A percentile compares a stretch with the other conserved stretches of the same genome.
These are phyloP conservation scores for Fusarium multiceps DNA, from an alignment of 2,329 filamentous ascomycete species.

Conservation along the genomic window DNA sequence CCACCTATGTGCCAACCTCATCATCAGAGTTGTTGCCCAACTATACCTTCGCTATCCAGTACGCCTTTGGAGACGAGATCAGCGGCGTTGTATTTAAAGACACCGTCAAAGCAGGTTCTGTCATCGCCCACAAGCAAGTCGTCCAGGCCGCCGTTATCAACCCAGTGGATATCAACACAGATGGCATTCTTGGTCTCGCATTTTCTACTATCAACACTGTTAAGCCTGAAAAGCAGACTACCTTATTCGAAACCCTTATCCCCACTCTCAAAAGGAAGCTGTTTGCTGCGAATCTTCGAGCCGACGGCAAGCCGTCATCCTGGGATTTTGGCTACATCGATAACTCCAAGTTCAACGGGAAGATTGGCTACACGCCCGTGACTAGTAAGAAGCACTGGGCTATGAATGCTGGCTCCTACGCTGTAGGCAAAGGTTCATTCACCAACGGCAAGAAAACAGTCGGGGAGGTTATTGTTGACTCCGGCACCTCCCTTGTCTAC, in stretches of 20 bases:
- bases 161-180: accelerated
- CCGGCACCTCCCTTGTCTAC: not conserved
- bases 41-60: not conserved
- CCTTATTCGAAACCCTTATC: not conserved
- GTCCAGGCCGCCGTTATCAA: not conserved
- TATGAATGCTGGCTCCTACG: not conserved
- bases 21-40: not conserved
- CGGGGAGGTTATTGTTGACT: not conserved
- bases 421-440: not conserved
- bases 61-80: not conserved
- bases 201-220: not conserved
- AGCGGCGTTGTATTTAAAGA: not conserved
- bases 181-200: not conserved
- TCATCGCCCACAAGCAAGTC: not conserved
- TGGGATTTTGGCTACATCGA: conserved; percentile 6
- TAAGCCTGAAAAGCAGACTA: not conserved
- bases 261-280: not conserved
- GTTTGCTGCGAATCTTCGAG: not conserved
- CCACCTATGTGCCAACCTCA: not conserved
- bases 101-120: not conserved
- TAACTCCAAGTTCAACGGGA: not conserved
- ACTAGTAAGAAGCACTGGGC: not conserved
- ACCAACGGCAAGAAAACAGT: not conserved
- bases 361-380: not conserved
- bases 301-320: not conserved